Evolutionary conservation across 306 rosid species (phyloP).

Genomic region (Trifolium dubium): DNA sequence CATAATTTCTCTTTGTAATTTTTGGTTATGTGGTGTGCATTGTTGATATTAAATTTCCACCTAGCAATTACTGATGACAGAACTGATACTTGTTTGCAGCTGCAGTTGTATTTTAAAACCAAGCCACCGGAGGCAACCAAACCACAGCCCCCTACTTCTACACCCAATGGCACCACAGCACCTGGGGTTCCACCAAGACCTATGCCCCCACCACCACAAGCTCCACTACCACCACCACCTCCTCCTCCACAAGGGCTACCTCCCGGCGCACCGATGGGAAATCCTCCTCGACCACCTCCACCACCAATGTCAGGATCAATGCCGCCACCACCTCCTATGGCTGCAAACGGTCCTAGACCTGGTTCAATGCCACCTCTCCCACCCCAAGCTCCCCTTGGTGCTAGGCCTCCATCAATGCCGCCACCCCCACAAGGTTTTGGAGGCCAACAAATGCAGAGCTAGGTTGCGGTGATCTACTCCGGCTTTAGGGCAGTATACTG

Average conservation of each 20-base stretch:
- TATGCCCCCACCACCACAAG: slow-evolving; percentile 84
- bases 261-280: slow-evolving; percentile 68
- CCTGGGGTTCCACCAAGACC: slow-evolving; percentile 91
- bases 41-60: slow-evolving; percentile 10
- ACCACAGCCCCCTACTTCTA: slow-evolving; percentile 73
- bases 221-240: slow-evolving; percentile 82
- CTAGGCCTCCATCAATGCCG: slow-evolving; percentile 73
- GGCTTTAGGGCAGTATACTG: not conserved
- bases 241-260: slow-evolving; percentile 78
- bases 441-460: slow-evolving; percentile 60
- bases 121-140: slow-evolving; percentile 88
- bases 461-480: slow-evolving; percentile 52
- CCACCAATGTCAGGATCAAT: slow-evolving; percentile 76
- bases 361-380: slow-evolving; percentile 82
- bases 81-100: slow-evolving; percentile 55
- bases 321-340: slow-evolving; percentile 84
- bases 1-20: slow-evolving; percentile 3
- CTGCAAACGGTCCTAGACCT: slow-evolving; percentile 84
- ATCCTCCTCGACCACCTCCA: slow-evolving; percentile 81
- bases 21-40: not conserved
- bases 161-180: slow-evolving; percentile 71
- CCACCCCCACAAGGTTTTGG: slow-evolving; percentile 81
- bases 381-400: slow-evolving; percentile 75
- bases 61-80: slow-evolving; percentile 34
- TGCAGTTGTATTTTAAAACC: slow-evolving; percentile 86